Evolutionary conservation across 805 yeast species (phyloP), one percentile per base, ranked within the genome.

Genomic region (Yarrowia bubula): DNA sequence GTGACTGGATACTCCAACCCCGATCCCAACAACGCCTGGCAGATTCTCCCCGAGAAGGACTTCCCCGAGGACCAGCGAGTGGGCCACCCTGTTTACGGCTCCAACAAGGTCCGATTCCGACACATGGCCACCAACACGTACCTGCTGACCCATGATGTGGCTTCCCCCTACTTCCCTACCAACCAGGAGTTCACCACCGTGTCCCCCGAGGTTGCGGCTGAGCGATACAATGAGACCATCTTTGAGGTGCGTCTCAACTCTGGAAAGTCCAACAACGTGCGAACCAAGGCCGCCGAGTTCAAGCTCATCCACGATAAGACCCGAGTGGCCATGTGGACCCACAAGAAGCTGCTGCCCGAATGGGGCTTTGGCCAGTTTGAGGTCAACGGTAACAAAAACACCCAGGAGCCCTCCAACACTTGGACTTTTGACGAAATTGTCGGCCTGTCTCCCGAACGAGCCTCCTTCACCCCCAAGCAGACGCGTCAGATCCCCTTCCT

Each of bases 311-410:
- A 95, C 74, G 87, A 85, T 28, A 92, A 88, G 65, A 90, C 97
- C 1, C 84, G 88, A 58, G 98, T 96, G 50, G 93, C 97, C 17
- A 83, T 95, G 84, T 92, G 97, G 96, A 88, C 97, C 5, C 96
- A 90, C 72, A 82, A 87, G 71, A 96, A 90, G 72, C 74, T 84
- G 47, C 83, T 95, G 66, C 99, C 99, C 17, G 98, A 90, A 14
- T 95, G 99, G 99, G 99, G 89, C 0, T 89, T 86, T 74, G 78
- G 79, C 63, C 98, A 95, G 75, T 92, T 88, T 74, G 99, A 95
- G 78, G 92, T 95, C 66, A 91, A 95, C 74, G 99, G 99, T 74
- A 90, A 89, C 80, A 95, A 95, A 75, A 88, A 90, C 74, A 74
- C 87, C 18, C 83, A 75, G 41, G 96, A 89, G 55, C 70, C 79